A percentile compares a stretch with the other conserved stretches of the same genome.
Evolutionary conservation across 345 rosid genomes (phyloP).

Genomic region (Populus tremula): DNA sequence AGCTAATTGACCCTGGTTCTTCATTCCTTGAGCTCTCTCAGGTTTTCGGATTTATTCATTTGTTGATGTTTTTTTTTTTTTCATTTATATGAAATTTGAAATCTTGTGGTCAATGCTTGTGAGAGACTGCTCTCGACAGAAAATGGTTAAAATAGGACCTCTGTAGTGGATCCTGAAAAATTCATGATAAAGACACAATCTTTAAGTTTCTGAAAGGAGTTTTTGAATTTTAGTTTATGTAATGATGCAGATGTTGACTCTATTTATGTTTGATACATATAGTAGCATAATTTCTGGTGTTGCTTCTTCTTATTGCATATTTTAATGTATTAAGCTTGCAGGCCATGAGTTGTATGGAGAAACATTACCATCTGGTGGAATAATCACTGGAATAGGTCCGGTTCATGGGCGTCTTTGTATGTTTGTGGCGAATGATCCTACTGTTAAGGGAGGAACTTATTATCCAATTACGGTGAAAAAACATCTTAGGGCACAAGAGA

Average conservation of each 20-base stretch:
- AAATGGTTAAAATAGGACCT: not conserved
- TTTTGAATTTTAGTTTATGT: not conserved
- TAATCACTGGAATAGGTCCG: slow-evolving; percentile 86
- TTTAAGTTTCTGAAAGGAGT: not conserved
- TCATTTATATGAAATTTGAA: not conserved
- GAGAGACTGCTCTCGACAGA: not conserved
- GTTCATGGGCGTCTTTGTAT: slow-evolving; percentile 90
- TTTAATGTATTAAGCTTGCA: slow-evolving; percentile 72
- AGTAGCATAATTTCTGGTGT: not conserved
- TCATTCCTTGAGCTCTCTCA: slow-evolving; percentile 94
- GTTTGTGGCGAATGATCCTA: slow-evolving; percentile 95
- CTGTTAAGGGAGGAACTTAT: slow-evolving; percentile 96
- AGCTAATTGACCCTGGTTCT: slow-evolving; percentile 81
- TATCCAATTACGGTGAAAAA: slow-evolving; percentile 93
- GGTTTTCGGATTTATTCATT: slow-evolving; percentile 37
- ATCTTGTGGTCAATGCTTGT: not conserved
- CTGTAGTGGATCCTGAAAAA: not conserved
- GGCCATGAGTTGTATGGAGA: slow-evolving; percentile 87
- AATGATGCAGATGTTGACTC: not conserved
- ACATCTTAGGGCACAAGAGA: slow-evolving; percentile 96
- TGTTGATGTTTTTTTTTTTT: not conserved
- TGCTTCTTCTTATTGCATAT: slow-evolving; percentile 35
- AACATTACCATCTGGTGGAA: slow-evolving; percentile 80
- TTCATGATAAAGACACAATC: not conserved
- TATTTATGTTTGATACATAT: not conserved